Evolutionary conservation across 2,329 filamentous ascomycete species (phyloP).

Genomic region (Trichocomaceae sp.): DNA sequence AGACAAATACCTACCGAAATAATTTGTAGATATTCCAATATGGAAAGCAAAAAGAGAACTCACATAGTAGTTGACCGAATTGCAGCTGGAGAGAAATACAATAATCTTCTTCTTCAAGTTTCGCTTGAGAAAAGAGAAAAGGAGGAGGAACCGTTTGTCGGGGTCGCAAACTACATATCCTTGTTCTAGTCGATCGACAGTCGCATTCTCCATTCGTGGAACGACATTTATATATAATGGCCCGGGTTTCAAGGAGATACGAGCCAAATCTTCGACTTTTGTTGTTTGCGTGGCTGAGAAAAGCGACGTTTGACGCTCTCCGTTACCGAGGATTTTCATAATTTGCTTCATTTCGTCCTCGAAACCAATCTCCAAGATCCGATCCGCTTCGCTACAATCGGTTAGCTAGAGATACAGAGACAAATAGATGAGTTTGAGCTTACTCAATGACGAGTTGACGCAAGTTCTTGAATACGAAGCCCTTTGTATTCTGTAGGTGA

Average conservation of each 20-base stretch:
- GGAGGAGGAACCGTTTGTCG: constrained; percentile 84
- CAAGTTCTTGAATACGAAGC: constrained; percentile 86
- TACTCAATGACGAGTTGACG: constrained; percentile 82
- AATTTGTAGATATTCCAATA: too few species aligned
- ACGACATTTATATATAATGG: constrained; percentile 98
- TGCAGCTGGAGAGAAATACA: constrained; percentile 89
- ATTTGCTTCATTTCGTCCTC: constrained; percentile 98
- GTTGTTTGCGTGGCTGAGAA: constrained; percentile 98
- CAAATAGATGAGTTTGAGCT: not conserved
- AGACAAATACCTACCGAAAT: not conserved
- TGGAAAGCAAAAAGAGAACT: constrained; percentile 24
- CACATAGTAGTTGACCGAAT: constrained; percentile 87
- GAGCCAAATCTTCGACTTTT: constrained; percentile 92
- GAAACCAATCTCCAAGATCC: constrained; percentile 94
- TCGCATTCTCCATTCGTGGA: constrained; percentile 79
- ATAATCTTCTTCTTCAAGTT: constrained; percentile 96
- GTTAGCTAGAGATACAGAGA: not conserved
- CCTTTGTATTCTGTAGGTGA: constrained; percentile 85
- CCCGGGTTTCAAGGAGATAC: constrained; percentile 84
- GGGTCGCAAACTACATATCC: constrained; percentile 91
- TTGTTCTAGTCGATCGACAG: constrained; percentile 89
- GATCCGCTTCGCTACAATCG: constrained; percentile 64
- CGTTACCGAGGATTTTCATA: constrained; percentile 82
- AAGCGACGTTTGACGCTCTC: constrained; percentile 90
- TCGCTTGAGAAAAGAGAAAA: constrained; percentile 90